Base-by-base conservation (phyloP, 2,329 filamentous ascomycete genomes). In the Aspergillus proliferans region DNA sequence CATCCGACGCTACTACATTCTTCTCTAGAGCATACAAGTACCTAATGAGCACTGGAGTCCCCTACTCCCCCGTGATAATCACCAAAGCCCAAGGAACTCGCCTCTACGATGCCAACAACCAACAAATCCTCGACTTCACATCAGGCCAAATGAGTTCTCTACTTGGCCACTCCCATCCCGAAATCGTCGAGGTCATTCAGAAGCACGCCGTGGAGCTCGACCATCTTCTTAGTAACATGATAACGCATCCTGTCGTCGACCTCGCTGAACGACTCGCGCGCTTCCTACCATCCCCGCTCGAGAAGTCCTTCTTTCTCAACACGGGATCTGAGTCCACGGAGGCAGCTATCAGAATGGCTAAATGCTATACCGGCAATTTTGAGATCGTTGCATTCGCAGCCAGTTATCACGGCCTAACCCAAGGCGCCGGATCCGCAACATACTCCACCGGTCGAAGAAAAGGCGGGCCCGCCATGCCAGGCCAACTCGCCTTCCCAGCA, bases 291-390 rank as follows among this genome's bases (percentile, higher is more conserved):
- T 46, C 49, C 0, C 56, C 61, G 0, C 66, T 84, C 0, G 75
- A 79, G 51, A 77, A 78, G 52, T 73, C 79, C 0, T 76, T 82
- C 58, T 83, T 84, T 52, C 68, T 82, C 8, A 79, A 70, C 45
- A 84, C 80, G 0, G 80, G 80, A 1, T 74, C 72, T 2, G 80
- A 84, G 59, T 75, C 71, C 41, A 80, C 75, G 51, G 82, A 86
- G 54, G 81, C 80, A 3, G 83, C 83, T 2, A 82, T 86, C 49
- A 80, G 81, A 49, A 73, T 86, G 55, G 82, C 83, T 3, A 86
- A 86, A 56, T 66, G 73, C 8, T 83, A 77, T 57, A 86, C 82
- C 0, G 80, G 81, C 1, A 84, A 82, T 46, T 85, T 81, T 56
- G 81, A 85, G 61, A 76, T 86, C 45, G 79, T 85, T 4, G 83